These are phyloP conservation scores for Draba incana DNA, from an alignment of 345 rosid species.

Conservation along the genomic window DNA sequence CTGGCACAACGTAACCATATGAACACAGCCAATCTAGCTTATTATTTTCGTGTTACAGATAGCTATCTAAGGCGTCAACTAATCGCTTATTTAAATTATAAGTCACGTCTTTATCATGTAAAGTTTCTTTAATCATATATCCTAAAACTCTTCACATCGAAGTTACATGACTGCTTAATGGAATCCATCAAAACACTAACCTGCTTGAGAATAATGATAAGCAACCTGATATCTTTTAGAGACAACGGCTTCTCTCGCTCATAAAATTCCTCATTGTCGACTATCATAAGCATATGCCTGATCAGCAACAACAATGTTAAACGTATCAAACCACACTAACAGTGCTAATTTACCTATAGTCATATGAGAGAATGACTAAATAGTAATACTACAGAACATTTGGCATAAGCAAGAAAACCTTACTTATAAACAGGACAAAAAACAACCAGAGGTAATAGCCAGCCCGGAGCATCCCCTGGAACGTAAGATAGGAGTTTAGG, in stretches of 20 bases:
- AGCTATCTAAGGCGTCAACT: slow-evolving; percentile 17
- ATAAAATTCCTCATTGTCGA: slow-evolving; percentile 96
- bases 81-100: slow-evolving; percentile 1
- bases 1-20: slow-evolving; percentile 16
- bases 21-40: slow-evolving; percentile 18
- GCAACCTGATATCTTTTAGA: slow-evolving; percentile 71
- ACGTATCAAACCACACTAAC: slow-evolving; percentile 16
- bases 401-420: slow-evolving; percentile 43
- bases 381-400: slow-evolving; percentile 1
- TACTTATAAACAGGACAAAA: slow-evolving; percentile 98
- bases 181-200: slow-evolving; percentile 42
- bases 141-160: slow-evolving; percentile 27
- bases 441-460: slow-evolving; percentile 92
- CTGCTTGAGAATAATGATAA: slow-evolving; percentile 84
- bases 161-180: slow-evolving; percentile 18
- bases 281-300: slow-evolving; percentile 98
- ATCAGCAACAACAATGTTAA: slow-evolving; percentile 41
- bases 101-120: neutral
- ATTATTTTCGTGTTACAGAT: slow-evolving; percentile 7
- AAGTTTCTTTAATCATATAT: slow-evolving; percentile 21
- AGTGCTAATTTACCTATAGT: slow-evolving; percentile 21
- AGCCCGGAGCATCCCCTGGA: slow-evolving; percentile 86
- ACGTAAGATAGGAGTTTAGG: slow-evolving; percentile 61
- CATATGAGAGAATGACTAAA: slow-evolving; percentile 9
- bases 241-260: slow-evolving; percentile 92